phyloP scores from a whole-genome alignment of 1,284 basidiomycete species.

The Ceratobasidium sp. region DNA sequence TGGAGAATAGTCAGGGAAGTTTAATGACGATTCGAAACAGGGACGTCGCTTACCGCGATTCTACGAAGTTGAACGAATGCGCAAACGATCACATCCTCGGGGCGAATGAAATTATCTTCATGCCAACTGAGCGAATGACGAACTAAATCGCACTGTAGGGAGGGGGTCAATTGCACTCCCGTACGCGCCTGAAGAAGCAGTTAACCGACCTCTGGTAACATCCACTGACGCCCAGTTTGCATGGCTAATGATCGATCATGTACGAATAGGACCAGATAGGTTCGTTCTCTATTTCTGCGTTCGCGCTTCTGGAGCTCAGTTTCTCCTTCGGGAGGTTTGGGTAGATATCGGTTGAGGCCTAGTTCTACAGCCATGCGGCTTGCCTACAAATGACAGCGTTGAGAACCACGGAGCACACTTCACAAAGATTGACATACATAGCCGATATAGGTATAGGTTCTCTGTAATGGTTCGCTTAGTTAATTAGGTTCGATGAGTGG shows the following conservation, averaged over 20 bases:
- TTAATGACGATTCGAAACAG: neutral
- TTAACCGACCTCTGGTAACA: slow-evolving; percentile 69
- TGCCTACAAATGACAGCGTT: slow-evolving; percentile 56
- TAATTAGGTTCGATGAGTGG: neutral
- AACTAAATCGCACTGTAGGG: slow-evolving; percentile 64
- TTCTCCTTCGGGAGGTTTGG: slow-evolving; percentile 62
- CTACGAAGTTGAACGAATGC: slow-evolving; percentile 74
- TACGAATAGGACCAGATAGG: slow-evolving; percentile 79
- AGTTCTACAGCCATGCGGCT: slow-evolving; percentile 84
- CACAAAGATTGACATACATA: slow-evolving; percentile 59
- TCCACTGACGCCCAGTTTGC: slow-evolving; percentile 81
- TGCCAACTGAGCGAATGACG: slow-evolving; percentile 71
- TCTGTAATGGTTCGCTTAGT: slow-evolving; percentile 51
- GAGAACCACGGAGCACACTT: slow-evolving; percentile 7
- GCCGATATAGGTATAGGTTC: slow-evolving; percentile 82
- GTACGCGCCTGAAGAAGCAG: neutral
- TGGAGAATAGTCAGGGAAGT: neutral
- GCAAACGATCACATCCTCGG: slow-evolving; percentile 77
- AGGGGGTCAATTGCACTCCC: neutral
- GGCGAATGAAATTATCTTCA: slow-evolving; percentile 62
- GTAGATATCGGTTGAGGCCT: slow-evolving; percentile 69
- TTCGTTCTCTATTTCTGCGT: slow-evolving; percentile 78
- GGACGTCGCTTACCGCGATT: slow-evolving; percentile 63
- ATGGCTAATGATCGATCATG: slow-evolving; percentile 81
- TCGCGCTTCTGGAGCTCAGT: slow-evolving; percentile 67